Conservation (phyloP, 257 asterid species). For the Solanum chiquidenum region DNA sequence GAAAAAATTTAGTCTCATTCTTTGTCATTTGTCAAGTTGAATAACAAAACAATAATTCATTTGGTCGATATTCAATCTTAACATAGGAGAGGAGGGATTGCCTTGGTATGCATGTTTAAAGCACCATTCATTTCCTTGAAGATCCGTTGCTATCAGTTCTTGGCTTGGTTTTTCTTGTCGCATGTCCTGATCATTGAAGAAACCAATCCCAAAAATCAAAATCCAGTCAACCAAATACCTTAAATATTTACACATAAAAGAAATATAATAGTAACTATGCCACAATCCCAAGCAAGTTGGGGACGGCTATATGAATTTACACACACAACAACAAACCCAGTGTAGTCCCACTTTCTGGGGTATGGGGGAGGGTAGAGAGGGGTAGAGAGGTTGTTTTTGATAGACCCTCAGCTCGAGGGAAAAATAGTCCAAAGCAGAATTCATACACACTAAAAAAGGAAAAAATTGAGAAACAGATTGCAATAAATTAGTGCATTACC, state of each 20-base stretch:
- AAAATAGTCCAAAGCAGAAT: fast-evolving
- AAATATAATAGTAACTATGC: neutral
- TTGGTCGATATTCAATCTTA: neutral
- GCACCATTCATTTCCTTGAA: constrained; percentile 54
- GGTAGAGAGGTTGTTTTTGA: neutral
- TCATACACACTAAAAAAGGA: neutral
- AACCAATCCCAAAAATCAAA: neutral
- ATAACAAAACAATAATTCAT: neutral
- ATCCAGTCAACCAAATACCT: neutral
- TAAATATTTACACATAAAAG: neutral
- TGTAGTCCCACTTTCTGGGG: neutral
- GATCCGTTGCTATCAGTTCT: constrained; percentile 51
- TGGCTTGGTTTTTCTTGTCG: constrained; percentile 47
- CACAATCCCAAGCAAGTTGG: neutral
- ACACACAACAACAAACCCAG: neutral
- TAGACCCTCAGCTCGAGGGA: fast-evolving
- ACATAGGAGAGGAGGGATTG: constrained; percentile 2
- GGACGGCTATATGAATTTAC: neutral
- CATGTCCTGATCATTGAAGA: constrained; percentile 37
- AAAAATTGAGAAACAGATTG: neutral
- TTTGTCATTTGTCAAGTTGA: neutral
- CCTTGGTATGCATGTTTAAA: constrained; percentile 74
- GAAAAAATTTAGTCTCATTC: neutral
- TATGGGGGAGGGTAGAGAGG: neutral
- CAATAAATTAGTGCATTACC: constrained; percentile 27